Conservation (phyloP, 169 alveolate genomes). For the Theileria annulata region DNA sequence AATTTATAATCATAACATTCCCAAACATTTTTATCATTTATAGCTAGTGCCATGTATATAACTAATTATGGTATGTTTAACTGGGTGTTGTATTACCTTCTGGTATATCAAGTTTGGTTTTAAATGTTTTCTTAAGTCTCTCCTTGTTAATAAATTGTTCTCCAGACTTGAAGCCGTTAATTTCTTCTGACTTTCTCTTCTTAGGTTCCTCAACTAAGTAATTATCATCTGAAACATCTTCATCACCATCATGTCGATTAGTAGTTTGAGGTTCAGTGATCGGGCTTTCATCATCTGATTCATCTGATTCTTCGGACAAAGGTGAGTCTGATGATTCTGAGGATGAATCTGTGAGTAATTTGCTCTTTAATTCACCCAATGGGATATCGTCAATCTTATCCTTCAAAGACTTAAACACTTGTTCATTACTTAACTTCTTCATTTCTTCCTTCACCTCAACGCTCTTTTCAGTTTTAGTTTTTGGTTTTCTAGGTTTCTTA, state of each 20-base stretch:
- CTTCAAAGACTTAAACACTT: slow-evolving; percentile 1
- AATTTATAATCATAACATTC: slow-evolving; percentile 55
- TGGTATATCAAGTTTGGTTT: background rate
- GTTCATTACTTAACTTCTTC: background rate
- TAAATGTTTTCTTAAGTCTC: background rate
- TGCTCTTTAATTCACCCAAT: slow-evolving; percentile 11
- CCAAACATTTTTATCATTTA: background rate
- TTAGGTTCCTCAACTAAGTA: slow-evolving; percentile 6
- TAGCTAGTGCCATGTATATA: background rate
- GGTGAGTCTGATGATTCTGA: slow-evolving; percentile 7
- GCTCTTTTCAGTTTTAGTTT: slow-evolving; percentile 5
- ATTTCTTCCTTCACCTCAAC: background rate
- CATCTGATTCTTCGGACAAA: background rate
- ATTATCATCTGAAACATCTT: too few species aligned
- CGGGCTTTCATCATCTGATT: background rate
- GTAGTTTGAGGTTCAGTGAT: background rate
- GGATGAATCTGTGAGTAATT: background rate
- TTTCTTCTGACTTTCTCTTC: background rate
- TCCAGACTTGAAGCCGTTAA: slow-evolving; percentile 12
- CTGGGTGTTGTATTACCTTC: background rate
- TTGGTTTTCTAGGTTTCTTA: slow-evolving; percentile 4
- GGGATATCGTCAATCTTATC: background rate
- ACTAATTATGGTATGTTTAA: background rate
- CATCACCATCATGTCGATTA: slow-evolving; percentile 31
- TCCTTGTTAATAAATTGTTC: slow-evolving; percentile 17